Evolutionary conservation across 2,329 filamentous ascomycete species (phyloP).

Genomic region (Parascedosporium putredinis): DNA sequence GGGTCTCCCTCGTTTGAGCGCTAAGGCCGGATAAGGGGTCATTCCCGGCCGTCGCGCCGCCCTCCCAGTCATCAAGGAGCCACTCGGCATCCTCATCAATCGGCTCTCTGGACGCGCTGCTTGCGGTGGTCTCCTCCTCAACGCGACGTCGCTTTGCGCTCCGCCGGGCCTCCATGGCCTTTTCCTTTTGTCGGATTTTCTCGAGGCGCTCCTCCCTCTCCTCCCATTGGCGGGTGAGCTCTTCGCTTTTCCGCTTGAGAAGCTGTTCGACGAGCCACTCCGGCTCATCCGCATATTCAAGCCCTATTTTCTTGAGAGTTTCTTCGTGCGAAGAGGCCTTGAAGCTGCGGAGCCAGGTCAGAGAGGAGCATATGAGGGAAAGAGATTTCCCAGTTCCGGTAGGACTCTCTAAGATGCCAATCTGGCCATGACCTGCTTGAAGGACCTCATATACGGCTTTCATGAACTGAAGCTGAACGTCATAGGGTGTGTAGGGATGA

Average conservation of each 20-base stretch:
- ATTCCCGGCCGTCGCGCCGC: conserved; percentile 24
- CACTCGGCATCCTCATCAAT: conserved; percentile 53
- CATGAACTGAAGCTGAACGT: conserved; percentile 86
- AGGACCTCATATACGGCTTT: conserved; percentile 68
- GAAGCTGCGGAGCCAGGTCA: conserved; percentile 84
- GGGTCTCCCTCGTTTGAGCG: conserved; percentile 62
- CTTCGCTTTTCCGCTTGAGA: conserved; percentile 54
- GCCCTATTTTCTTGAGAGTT: conserved; percentile 33
- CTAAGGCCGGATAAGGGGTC: conserved; percentile 50
- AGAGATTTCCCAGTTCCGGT: conserved; percentile 88
- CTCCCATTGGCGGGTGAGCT: conserved; percentile 55
- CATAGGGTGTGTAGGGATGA: conserved; percentile 79
- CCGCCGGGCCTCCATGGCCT: conserved; percentile 40
- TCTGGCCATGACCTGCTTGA: conserved; percentile 56
- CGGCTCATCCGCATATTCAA: conserved; percentile 55
- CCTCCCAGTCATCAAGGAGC: conserved; percentile 60
- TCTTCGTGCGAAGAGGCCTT: conserved; percentile 52
- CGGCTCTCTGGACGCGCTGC: not conserved
- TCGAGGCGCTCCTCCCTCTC: conserved; percentile 65
- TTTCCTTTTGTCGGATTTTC: conserved; percentile 52
- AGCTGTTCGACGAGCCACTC: conserved; percentile 78
- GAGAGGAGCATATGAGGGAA: conserved; percentile 76
- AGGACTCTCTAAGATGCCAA: conserved; percentile 88
- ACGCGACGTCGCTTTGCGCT: conserved; percentile 35
- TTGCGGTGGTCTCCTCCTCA: conserved; percentile 19